phyloP scores from a whole-genome alignment of 2,329 filamentous ascomycete genomes.

The Xylaria multiplex region DNA sequence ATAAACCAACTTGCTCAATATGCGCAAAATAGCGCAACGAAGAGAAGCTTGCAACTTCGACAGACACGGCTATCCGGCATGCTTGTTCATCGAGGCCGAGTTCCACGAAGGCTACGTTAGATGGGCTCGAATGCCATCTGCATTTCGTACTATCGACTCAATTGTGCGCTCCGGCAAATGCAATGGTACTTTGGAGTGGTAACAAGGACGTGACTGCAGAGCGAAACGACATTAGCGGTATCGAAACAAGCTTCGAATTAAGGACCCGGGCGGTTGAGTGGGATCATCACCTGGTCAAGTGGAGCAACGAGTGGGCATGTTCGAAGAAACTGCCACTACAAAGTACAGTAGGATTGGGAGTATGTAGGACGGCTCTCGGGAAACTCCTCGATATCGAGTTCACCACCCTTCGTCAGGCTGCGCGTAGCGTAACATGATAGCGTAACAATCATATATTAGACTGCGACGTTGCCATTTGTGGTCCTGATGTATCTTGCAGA shows the following conservation, averaged over 20 bases:
- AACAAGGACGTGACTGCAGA: constrained; percentile 8
- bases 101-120: background rate
- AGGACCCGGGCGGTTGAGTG: background rate
- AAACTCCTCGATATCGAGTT: constrained; percentile 8
- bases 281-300: background rate
- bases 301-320: background rate
- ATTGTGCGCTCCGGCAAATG: constrained; percentile 7
- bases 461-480: constrained; percentile 19
- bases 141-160: constrained; percentile 8
- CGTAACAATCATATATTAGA: background rate
- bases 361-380: background rate
- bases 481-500: background rate
- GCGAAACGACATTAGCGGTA: constrained; percentile 7
- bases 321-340: constrained; percentile 2
- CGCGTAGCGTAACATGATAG: constrained; percentile 9
- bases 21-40: constrained; percentile 5
- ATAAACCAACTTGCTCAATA: constrained; percentile 1
- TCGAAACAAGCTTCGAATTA: constrained; percentile 8
- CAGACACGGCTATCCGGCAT: constrained; percentile 9
- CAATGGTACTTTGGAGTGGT: constrained; percentile 7
- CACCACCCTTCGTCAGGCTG: constrained; percentile 5
- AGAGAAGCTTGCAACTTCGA: background rate
- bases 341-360: constrained; percentile 11
- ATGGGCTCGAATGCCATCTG: constrained; percentile 17
- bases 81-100: constrained; percentile 17